phyloP scores from a whole-genome alignment of 2,329 filamentous ascomycete genomes.

The Ophiostoma fasciatum region DNA sequence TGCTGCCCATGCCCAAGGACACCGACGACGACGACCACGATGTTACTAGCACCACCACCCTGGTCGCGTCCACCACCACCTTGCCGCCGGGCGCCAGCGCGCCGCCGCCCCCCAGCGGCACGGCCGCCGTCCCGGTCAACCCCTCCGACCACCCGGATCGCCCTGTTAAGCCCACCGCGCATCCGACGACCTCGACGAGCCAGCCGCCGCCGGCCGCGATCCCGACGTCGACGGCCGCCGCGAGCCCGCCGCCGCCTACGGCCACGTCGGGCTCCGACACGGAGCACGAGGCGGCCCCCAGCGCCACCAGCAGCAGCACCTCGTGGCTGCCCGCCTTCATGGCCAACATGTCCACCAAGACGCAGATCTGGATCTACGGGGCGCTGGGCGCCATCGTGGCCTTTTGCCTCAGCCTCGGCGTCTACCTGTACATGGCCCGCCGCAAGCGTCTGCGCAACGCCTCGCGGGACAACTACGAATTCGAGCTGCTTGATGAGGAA shows the following conservation, averaged over 20 bases:
- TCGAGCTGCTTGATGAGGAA: conserved; percentile 78
- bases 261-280: conserved; percentile 17
- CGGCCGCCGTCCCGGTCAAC: conserved; percentile 21
- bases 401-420: conserved; percentile 69
- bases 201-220: not conserved
- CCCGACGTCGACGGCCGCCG: not conserved
- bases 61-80: conserved; percentile 48
- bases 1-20: conserved; percentile 69
- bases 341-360: conserved; percentile 72
- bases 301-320: conserved; percentile 26
- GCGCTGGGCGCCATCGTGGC: conserved; percentile 68
- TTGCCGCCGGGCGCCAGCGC: conserved; percentile 30
- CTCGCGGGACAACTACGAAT: conserved; percentile 76
- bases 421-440: conserved; percentile 68
- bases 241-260: not conserved
- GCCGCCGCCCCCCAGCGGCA: not conserved
- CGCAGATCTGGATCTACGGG: conserved; percentile 88
- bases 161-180: conserved; percentile 30
- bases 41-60: conserved; percentile 45
- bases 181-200: conserved; percentile 18
- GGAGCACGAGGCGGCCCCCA: conserved; percentile 15
- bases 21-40: conserved; percentile 76
- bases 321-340: conserved; percentile 76
- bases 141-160: conserved; percentile 52
- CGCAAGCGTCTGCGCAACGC: conserved; percentile 61